Conservation (phyloP, 306 rosid genomes). For the Glycine tomentella region DNA sequence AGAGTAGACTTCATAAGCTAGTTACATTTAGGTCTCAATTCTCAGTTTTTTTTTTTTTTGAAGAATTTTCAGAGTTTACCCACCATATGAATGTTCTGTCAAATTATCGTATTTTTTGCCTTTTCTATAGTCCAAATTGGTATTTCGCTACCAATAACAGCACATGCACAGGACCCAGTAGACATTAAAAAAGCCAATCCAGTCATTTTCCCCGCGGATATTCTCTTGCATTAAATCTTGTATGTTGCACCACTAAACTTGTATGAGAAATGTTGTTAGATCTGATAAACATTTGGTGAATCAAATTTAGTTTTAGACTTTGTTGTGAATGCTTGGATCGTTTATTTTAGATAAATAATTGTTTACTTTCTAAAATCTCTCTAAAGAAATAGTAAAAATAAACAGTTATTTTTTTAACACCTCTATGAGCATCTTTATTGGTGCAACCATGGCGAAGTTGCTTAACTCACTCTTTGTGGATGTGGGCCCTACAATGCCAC, state of each 20-base stretch:
- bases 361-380: background rate
- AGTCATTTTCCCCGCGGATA: conserved; percentile 51
- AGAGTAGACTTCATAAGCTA: conserved; percentile 34
- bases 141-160: conserved; percentile 24
- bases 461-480: background rate
- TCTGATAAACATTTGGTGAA: conserved; percentile 26
- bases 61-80: conserved; percentile 19
- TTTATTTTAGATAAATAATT: background rate
- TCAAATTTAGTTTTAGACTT: background rate
- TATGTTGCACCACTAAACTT: conserved; percentile 33
- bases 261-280: background rate
- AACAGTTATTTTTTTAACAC: background rate
- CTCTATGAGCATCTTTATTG: too few relatives aligned
- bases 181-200: conserved; percentile 46
- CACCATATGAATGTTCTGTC: conserved; percentile 45
- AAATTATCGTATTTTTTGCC: conserved; percentile 33
- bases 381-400: background rate
- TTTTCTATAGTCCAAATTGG: conserved; percentile 41
- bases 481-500: background rate
- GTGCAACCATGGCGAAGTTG: background rate
- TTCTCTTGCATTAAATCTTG: conserved; percentile 35
- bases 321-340: background rate
- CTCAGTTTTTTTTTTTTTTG: too few relatives aligned
- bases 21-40: background rate
- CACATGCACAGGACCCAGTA: conserved; percentile 55